Percentiles rank a stretch among this genome's conserved stretches.
Conservation (phyloP, 2,329 filamentous ascomycete genomes). For the Colletotrichum noveboracense region DNA sequence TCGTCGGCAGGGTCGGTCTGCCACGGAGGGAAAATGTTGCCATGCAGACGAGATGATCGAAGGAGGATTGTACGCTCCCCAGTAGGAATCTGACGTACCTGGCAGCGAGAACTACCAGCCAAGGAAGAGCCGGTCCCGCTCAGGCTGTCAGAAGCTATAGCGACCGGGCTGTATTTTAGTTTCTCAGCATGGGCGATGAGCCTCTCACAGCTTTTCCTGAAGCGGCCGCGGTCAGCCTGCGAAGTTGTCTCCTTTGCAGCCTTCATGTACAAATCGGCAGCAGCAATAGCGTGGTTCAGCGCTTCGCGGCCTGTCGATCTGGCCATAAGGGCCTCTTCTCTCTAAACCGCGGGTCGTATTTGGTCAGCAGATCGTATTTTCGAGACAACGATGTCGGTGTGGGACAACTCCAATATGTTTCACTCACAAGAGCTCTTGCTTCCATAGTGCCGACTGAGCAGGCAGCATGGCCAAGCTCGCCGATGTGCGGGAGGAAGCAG, state of each 20-base stretch:
- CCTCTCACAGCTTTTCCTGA: slow-evolving; percentile 72
- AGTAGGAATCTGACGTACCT: slow-evolving; percentile 66
- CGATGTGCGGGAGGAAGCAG: neutral
- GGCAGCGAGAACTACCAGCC: neutral
- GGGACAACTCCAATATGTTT: neutral
- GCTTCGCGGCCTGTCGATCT: slow-evolving; percentile 57
- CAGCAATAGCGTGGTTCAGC: slow-evolving; percentile 75
- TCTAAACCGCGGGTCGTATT: slow-evolving; percentile 27
- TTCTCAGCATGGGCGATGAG: slow-evolving; percentile 75
- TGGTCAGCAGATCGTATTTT: neutral
- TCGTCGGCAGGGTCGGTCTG: slow-evolving; percentile 60
- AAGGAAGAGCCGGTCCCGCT: neutral
- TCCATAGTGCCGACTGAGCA: slow-evolving; percentile 1
- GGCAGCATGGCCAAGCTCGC: neutral
- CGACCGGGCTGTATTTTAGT: slow-evolving; percentile 62
- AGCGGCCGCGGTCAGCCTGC: slow-evolving; percentile 66
- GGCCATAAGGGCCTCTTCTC: slow-evolving; percentile 41
- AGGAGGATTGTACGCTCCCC: slow-evolving; percentile 79
- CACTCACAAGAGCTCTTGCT: slow-evolving; percentile 17
- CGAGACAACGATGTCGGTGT: neutral
- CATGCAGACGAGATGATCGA: slow-evolving; percentile 80
- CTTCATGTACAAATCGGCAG: slow-evolving; percentile 82
- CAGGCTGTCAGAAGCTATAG: slow-evolving; percentile 28
- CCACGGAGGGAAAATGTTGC: slow-evolving; percentile 87
- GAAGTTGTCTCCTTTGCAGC: slow-evolving; percentile 68